phyloP scores from a whole-genome alignment of 345 rosid genomes.

The Lumnitzera racemosa region DNA sequence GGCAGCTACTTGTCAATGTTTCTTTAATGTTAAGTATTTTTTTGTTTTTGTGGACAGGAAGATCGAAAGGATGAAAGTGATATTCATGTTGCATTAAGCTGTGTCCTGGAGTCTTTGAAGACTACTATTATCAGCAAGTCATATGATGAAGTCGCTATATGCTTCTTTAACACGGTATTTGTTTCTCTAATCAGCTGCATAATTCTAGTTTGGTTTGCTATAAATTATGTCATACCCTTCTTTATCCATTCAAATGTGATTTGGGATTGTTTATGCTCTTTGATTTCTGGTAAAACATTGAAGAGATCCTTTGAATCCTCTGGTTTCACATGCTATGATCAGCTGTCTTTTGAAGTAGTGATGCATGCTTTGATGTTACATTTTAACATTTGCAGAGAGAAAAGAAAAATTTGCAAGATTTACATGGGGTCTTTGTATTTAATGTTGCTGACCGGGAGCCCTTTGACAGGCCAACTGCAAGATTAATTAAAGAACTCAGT shows the following conservation, averaged over 20 bases:
- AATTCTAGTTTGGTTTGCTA: background rate
- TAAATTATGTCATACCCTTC: too few species aligned
- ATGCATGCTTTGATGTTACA: background rate
- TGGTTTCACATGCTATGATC: background rate
- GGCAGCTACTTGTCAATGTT: background rate
- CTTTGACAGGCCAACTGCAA: constrained; percentile 84
- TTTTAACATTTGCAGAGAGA: constrained; percentile 56
- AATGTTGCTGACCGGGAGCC: constrained; percentile 69
- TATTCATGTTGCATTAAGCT: constrained; percentile 64
- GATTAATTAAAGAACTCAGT: constrained; percentile 73
- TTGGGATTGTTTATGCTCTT: too few species aligned
- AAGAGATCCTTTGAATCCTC: background rate
- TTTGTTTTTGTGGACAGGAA: constrained; percentile 32
- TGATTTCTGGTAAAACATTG: background rate
- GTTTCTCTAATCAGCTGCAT: background rate
- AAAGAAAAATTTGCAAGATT: constrained; percentile 82
- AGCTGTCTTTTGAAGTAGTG: too few species aligned
- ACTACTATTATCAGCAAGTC: constrained; percentile 70
- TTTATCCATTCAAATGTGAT: too few species aligned
- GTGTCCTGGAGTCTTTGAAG: constrained; percentile 69
- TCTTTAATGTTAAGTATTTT: background rate
- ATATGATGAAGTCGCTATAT: constrained; percentile 77
- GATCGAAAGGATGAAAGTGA: constrained; percentile 55
- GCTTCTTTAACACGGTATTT: constrained; percentile 86
- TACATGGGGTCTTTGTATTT: constrained; percentile 67